phyloP scores from a whole-genome alignment of 352 stramenopile species.

The Pythium volutum region DNA sequence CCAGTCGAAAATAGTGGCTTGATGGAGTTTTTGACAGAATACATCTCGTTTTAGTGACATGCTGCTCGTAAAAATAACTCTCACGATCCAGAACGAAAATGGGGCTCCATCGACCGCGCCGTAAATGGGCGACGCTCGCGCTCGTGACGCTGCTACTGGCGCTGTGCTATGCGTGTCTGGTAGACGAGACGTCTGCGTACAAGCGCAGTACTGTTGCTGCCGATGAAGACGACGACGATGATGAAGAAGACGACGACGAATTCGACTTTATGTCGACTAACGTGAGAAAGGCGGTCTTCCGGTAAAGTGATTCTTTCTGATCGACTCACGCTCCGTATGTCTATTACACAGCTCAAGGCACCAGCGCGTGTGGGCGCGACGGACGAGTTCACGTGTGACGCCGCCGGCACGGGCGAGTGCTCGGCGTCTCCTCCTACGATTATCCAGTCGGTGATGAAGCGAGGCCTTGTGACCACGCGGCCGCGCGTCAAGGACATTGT shows the following conservation, averaged over 20 bases:
- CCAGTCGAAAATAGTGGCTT: constrained; percentile 4
- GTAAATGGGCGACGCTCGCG: constrained; percentile 17
- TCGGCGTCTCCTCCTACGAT: constrained; percentile 19
- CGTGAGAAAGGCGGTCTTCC: too few species aligned
- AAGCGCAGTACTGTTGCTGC: constrained; percentile 1
- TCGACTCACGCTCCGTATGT: neutral
- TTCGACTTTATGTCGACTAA: constrained; percentile 40
- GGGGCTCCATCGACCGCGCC: neutral
- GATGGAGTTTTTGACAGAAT: constrained; percentile 5
- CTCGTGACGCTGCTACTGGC: constrained; percentile 8
- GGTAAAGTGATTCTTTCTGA: too few species aligned
- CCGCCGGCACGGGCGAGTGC: constrained; percentile 19
- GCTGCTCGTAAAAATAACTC: neutral
- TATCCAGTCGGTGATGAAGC: constrained; percentile 32
- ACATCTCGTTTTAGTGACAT: constrained; percentile 10
- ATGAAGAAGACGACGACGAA: constrained; percentile 30
- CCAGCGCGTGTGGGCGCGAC: neutral
- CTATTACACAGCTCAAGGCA: neutral
- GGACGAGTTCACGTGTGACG: constrained; percentile 2
- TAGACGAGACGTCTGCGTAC: neutral
- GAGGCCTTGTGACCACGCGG: constrained; percentile 53
- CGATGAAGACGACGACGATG: constrained; percentile 29
- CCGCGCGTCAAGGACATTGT: constrained; percentile 42
- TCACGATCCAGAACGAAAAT: constrained; percentile 2
- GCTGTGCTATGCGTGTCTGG: constrained; percentile 8